Evolutionary conservation across 1,284 basidiomycete genomes (phyloP), one percentile per base, ranked within the genome.

Genomic region (Sphaerobolus stellatus): DNA sequence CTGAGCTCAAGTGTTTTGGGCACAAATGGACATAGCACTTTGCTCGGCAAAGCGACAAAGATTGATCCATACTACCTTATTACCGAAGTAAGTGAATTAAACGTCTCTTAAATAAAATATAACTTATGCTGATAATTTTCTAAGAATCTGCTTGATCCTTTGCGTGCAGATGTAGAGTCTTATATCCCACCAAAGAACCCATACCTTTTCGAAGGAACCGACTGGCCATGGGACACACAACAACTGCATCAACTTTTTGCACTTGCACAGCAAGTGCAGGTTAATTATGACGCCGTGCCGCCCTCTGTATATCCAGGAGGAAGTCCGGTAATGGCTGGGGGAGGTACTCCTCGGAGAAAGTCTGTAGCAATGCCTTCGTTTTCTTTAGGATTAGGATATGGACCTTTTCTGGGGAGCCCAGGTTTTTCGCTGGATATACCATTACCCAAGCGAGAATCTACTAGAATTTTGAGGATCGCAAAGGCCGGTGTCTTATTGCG

Each of bases 61-160:
- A 80, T 96, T 36, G 95, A 98, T 68, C 90, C 93, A 2, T 98
- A 98, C 72, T 90, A 88, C 68, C 80, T 97, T 52, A 98, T 98
- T 61, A 83, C 83, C 16, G 82, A 84, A 66, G 90, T 89, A 66
- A 65, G 81, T 65, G n/a, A 33, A 53, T 29, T 48, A 8, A 16
- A 18, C 22, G 38, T 45, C 33, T 29, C 46, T 40, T 56, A 20
- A 52, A 47, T 58, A 46, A 34, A 31, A 33, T 5, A 1, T 40
- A n/a, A 36, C n/a, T n/a, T n/a, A n/a, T n/a, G n/a, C n/a, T n/a
- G 7, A 41, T 11, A 48, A 52, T 45, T 27, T 55, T 50, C 54
- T 16, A 65, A 91, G 81, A 83, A 88, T 61, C 72, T 87, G 48
- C 78, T 95, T 14, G 80, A 77, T 50, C 83, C 86, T 38, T 79